phyloP scores from a whole-genome alignment of 805 yeast species.

The Candida ponderosae region DNA sequence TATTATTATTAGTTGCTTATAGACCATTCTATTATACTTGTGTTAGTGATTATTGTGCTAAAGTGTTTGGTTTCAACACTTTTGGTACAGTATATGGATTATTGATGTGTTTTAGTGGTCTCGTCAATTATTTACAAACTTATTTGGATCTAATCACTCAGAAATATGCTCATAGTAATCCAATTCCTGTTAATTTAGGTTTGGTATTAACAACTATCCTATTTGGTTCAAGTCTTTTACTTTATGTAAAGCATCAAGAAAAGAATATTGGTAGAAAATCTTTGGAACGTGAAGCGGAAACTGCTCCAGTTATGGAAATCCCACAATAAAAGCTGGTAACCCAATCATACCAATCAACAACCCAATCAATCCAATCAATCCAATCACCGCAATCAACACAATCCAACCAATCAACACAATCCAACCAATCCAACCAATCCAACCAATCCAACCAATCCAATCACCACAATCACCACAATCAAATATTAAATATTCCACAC shows the following conservation, averaged over 20 bases:
- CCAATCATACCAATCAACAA: no score
- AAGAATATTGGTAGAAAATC: slow-evolving; percentile 36
- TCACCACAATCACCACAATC: no score
- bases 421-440: no score
- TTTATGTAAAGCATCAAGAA: slow-evolving; percentile 27
- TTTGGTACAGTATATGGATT: slow-evolving; percentile 91
- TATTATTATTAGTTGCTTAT: slow-evolving; percentile 65
- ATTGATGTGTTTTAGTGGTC: slow-evolving; percentile 73
- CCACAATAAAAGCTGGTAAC: slow-evolving; percentile 33
- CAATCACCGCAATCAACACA: no score
- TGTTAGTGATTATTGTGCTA: slow-evolving; percentile 85
- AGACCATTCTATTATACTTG: slow-evolving; percentile 93
- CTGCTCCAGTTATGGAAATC: slow-evolving; percentile 40
- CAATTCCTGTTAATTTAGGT: slow-evolving; percentile 63
- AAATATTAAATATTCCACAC: no score
- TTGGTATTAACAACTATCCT: slow-evolving; percentile 48
- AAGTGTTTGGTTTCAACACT: slow-evolving; percentile 86
- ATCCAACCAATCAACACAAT: no score
- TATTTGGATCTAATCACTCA: slow-evolving; percentile 67
- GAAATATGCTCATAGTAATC: slow-evolving; percentile 59
- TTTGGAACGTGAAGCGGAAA: slow-evolving; percentile 57
- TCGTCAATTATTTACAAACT: slow-evolving; percentile 70
- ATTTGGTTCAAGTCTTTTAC: slow-evolving; percentile 19
- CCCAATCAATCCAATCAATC: no score
- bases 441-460: no score